Evolutionary conservation across 306 rosid genomes (phyloP), one percentile per base, ranked within the genome.

Genomic region (Cicer judaicum): DNA sequence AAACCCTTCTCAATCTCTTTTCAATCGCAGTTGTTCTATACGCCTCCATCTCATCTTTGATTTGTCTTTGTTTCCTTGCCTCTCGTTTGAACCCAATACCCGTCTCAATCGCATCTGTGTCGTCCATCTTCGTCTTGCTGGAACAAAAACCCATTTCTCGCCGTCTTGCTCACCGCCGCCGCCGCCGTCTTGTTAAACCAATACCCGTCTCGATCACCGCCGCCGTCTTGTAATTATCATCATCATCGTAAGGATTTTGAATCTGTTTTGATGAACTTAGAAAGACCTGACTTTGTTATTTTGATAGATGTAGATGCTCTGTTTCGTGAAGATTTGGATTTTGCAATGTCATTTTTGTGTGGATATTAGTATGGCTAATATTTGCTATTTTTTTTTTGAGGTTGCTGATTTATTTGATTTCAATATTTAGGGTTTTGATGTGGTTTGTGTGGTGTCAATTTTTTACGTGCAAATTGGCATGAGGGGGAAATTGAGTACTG

Each of bases 401-500:
- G 55, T 36, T 54, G 56, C 14, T 36, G 75, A 15, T 38, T 57
- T 59, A 5, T 80, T 67, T 47, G 61, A 80, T 67, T 80, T 67
- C 34, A 10, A 59, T 46, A 5, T 8, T 54, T 56, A 9, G 7
- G 24, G 13, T 21, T 44, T 38, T 65, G 14, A 8, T n/a, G 5
- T 38, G 76, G 5, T 78, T 8, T 73, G 40, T 56, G 21, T 15
- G 34, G 19, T 74, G 41, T 59, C 29, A 56, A 34, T 66, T 66
- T 60, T 80, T 55, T 24, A 67, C 74, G 55, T 74, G 66, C 57
- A 39, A 73, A 9, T 73, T 73, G 83, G 2, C 49, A n/a, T 1
- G 60, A 72, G 82, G 43, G 61, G 54, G 42, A 63, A 40, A 54
- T 12, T 6, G 34, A 24, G 34, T 24, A 24, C 34, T 24, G 13